Evolutionary conservation across 1,284 basidiomycete genomes (phyloP).

Genomic region (Pseudomicrostroma phylloplanum): DNA sequence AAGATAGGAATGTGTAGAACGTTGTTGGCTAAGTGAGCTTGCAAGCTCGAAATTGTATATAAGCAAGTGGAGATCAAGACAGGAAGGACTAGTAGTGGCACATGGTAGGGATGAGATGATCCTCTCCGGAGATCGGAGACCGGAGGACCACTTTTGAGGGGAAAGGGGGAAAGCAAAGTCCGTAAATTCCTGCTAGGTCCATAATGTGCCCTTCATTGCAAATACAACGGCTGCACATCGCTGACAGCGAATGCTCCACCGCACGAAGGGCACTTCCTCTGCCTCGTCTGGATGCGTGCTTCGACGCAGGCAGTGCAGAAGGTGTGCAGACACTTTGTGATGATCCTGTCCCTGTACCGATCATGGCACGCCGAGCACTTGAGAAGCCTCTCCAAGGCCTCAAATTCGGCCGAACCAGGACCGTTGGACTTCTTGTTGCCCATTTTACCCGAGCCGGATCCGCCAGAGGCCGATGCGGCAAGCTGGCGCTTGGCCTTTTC

Average conservation of each 20-base stretch:
- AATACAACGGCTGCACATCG: conserved; percentile 78
- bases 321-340: conserved; percentile 91
- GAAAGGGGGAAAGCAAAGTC: no score
- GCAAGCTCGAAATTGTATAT: no score
- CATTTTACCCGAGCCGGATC: conserved; percentile 20
- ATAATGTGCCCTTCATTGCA: conserved; percentile 21
- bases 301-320: conserved; percentile 87
- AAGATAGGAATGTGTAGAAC: no score
- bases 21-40: no score
- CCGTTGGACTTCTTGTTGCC: conserved; percentile 33
- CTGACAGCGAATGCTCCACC: conserved; percentile 75
- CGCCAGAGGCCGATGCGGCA: conserved; percentile 24
- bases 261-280: conserved; percentile 92
- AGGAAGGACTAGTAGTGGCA: no score
- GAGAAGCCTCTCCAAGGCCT: conserved; percentile 71
- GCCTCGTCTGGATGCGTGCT: conserved; percentile 76
- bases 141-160: no score
- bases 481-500: conserved; percentile 34
- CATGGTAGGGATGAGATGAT: no score
- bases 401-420: conserved; percentile 26
- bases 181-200: no score
- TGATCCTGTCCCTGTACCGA: conserved; percentile 75
- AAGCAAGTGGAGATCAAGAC: no score
- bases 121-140: no score
- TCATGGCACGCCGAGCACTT: conserved; percentile 86